Conservation (phyloP, 768 basidiomycete species). For the Macrolepiota fuliginosa region DNA sequence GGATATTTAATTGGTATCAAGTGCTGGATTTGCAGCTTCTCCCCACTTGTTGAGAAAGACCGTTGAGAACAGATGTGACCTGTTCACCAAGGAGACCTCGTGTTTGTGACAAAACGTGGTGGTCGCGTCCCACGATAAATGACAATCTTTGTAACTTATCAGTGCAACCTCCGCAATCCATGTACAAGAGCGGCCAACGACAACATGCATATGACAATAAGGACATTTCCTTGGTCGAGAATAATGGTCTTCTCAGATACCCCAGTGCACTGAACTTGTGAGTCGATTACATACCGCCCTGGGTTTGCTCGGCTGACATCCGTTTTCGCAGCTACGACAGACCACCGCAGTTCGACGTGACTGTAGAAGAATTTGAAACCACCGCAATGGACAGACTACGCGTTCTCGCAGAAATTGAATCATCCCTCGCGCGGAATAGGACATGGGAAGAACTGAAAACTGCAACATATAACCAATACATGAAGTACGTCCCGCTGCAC, state of each 20-base stretch:
- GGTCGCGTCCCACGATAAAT: background rate
- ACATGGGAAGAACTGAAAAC: conserved; percentile 73
- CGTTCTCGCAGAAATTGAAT: conserved; percentile 88
- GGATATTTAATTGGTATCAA: background rate
- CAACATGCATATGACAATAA: conserved; percentile 21
- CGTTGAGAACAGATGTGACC: background rate
- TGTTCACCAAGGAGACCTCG: background rate
- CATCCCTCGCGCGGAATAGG: conserved; percentile 80
- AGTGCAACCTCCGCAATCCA: conserved; percentile 11
- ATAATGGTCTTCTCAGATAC: conserved; percentile 43
- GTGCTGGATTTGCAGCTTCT: background rate
- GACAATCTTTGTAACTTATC: background rate
- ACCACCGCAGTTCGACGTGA: conserved; percentile 85
- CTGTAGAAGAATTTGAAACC: conserved; percentile 92
- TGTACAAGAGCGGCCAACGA: conserved; percentile 36
- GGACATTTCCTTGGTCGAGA: conserved; percentile 23
- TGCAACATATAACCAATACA: conserved; percentile 61
- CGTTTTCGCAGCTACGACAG: conserved; percentile 66
- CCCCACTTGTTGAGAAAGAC: background rate
- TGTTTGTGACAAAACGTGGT: conserved; percentile 13
- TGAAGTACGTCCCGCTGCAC: conserved; percentile 74
- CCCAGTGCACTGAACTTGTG: conserved; percentile 82
- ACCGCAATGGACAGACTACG: conserved; percentile 87
- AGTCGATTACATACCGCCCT: conserved; percentile 19
- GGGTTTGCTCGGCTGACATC: conserved; percentile 5